Evolutionary conservation across 768 basidiomycete genomes (phyloP).

Genomic region (Psilocybe cyanescens): DNA sequence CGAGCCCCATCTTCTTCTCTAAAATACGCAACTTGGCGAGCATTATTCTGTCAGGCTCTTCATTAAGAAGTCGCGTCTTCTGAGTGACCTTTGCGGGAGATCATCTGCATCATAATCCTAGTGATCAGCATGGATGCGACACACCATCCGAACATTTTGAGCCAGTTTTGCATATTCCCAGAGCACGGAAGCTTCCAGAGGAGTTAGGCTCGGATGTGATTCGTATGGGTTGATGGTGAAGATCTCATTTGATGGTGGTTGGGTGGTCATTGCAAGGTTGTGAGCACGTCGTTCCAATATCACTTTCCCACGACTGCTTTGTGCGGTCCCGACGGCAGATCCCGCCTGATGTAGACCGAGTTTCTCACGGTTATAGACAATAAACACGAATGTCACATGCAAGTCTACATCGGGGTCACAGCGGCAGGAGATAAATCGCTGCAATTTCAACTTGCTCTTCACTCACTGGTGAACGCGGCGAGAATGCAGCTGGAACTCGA

Average conservation of each 20-base stretch:
- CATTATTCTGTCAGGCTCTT: slow-evolving; percentile 79
- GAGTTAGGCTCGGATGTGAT: slow-evolving; percentile 65
- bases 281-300: neutral
- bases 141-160: slow-evolving; percentile 77
- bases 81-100: slow-evolving; percentile 52
- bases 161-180: slow-evolving; percentile 94
- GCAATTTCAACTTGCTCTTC: too few relatives aligned
- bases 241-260: slow-evolving; percentile 36
- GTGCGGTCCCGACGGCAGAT: too few relatives aligned
- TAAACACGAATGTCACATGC: too few relatives aligned
- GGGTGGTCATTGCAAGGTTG: slow-evolving; percentile 16
- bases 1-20: slow-evolving; percentile 95
- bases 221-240: slow-evolving; percentile 74
- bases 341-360: too few relatives aligned
- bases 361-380: too few relatives aligned
- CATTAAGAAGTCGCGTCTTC: slow-evolving; percentile 70
- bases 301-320: neutral
- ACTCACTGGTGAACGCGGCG: neutral
- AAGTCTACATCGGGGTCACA: too few relatives aligned
- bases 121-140: slow-evolving; percentile 23
- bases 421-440: too few relatives aligned
- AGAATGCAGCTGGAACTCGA: neutral
- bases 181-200: slow-evolving; percentile 77
- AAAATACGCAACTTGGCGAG: slow-evolving; percentile 76
- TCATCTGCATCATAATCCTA: neutral